phyloP scores from a whole-genome alignment of 75 land plant genomes.

The Pinus tabuliformis region DNA sequence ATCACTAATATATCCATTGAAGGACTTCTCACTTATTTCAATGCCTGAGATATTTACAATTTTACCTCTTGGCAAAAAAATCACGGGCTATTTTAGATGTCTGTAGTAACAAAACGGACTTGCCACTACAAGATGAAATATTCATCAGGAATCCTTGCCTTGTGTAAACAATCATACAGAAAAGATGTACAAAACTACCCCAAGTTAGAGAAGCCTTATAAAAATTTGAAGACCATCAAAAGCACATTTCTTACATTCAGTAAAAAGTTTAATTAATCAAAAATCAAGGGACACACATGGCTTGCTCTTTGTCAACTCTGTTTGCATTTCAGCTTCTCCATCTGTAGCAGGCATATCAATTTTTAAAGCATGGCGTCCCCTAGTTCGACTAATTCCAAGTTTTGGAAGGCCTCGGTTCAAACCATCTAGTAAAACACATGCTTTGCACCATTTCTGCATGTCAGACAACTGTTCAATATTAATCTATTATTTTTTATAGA shows the following conservation, averaged over 20 bases:
- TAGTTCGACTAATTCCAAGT: slow-evolving; percentile 75
- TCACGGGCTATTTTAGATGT: background rate
- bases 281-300: slow-evolving; percentile 47
- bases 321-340: background rate
- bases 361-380: slow-evolving; percentile 26
- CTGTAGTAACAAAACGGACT: background rate
- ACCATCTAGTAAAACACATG: slow-evolving; percentile 95
- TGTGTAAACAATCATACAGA: background rate
- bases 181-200: background rate
- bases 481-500: background rate
- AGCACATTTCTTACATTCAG: background rate
- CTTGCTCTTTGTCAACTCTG: slow-evolving; percentile 29
- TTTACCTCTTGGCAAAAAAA: background rate
- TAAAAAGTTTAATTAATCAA: slow-evolving; percentile 3
- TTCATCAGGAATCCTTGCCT: background rate
- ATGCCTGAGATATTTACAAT: background rate
- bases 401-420: slow-evolving; percentile 90
- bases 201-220: background rate
- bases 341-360: slow-evolving; percentile 10
- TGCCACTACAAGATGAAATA: background rate
- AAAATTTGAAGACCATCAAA: background rate
- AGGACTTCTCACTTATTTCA: too few relatives aligned
- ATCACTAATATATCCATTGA: too few relatives aligned
- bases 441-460: slow-evolving; percentile 97
- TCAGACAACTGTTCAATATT: background rate